A percentile compares a stretch with the other conserved stretches of the same genome.
Conservation (phyloP, 2,329 filamentous ascomycete genomes). For the Mycogone perniciosa region DNA sequence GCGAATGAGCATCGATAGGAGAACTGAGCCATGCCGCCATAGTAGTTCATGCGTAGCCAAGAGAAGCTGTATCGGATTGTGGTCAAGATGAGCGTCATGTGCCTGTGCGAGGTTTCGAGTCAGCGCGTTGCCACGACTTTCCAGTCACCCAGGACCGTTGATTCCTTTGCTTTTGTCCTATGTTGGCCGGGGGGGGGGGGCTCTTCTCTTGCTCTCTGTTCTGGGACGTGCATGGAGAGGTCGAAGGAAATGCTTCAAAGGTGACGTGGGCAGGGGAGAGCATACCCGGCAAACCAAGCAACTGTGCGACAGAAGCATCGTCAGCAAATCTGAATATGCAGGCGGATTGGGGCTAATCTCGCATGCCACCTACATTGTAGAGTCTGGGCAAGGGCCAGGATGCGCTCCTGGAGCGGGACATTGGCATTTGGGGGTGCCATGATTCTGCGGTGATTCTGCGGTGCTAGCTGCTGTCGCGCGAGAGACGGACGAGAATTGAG, state of each 20-base stretch:
- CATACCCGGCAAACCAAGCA: conserved; percentile 77
- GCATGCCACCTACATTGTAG: conserved; percentile 69
- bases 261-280: conserved; percentile 5
- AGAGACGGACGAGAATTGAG: conserved; percentile 3
- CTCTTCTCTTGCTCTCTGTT: not conserved
- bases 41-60: conserved; percentile 84
- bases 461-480: not conserved
- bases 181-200: not conserved
- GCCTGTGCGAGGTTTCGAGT: conserved; percentile 45
- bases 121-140: conserved; percentile 8
- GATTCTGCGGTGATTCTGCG: not conserved
- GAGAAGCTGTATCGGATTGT: conserved; percentile 79
- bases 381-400: conserved; percentile 75
- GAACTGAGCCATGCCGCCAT: conserved; percentile 67
- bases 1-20: conserved; percentile 88
- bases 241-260: not conserved
- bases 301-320: conserved; percentile 39
- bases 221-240: not conserved
- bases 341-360: not conserved
- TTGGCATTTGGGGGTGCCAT: conserved; percentile 5
- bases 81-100: conserved; percentile 77
- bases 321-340: conserved; percentile 25
- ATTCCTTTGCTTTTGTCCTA: not conserved
- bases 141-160: not conserved
- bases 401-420: conserved; percentile 59